A percentile compares a stretch with the other conserved stretches of the same genome.
Evolutionary conservation across 177 flowering plant species (phyloP).

Genomic region (Telopea speciosissima): DNA sequence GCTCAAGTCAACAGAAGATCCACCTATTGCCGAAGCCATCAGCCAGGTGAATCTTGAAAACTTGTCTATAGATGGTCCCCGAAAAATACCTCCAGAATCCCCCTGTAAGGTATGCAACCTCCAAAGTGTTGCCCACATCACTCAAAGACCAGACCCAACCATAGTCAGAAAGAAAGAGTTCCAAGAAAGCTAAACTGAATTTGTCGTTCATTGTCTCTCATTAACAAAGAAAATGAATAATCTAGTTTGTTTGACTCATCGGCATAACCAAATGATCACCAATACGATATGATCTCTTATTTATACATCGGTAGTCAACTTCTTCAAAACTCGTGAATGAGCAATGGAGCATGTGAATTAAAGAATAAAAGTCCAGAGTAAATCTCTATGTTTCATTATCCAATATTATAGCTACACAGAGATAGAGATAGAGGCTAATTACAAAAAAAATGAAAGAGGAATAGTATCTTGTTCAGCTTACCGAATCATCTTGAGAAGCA

Average conservation of each 20-base stretch:
- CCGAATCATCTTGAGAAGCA: slow-evolving; percentile 65
- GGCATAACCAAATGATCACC: background rate
- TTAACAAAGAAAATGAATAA: background rate
- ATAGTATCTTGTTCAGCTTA: slow-evolving; percentile 16
- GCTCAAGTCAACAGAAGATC: background rate
- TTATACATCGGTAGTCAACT: too few species aligned
- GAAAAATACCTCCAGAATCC: background rate
- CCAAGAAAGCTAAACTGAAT: background rate
- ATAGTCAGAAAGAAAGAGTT: background rate
- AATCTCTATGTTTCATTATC: too few species aligned
- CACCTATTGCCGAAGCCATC: background rate
- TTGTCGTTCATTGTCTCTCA: background rate
- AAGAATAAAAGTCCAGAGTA: too few species aligned
- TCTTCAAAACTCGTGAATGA: too few species aligned
- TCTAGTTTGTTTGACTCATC: background rate
- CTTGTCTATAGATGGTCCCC: background rate
- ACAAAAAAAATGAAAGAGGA: background rate
- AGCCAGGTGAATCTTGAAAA: too few species aligned
- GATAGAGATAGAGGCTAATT: too few species aligned
- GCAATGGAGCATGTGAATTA: background rate
- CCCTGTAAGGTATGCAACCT: background rate
- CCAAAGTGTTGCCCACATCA: background rate
- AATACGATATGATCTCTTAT: too few species aligned
- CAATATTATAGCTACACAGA: background rate
- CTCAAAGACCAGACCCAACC: background rate